Evolutionary conservation across 768 basidiomycete species (phyloP), one percentile per base, ranked within the genome.

Genomic region (Pleurotus cornucopiae): DNA sequence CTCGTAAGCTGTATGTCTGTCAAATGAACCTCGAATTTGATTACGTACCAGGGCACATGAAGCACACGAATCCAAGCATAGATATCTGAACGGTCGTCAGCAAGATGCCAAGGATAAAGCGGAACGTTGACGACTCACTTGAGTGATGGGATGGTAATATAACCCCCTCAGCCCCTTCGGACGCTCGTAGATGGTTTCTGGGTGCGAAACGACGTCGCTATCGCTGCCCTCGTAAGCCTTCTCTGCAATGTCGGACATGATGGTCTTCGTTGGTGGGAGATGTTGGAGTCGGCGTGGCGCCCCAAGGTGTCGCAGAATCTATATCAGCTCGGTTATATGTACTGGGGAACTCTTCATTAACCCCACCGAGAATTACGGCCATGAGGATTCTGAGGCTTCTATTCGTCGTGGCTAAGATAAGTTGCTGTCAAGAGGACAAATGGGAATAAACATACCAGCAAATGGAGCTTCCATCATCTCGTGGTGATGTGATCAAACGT

Each of bases 11-110:
- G 41, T 26, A 37, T 52, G 23, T 39, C 9, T 11, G 26, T 4
- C 34, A 40, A 34, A 6, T 23, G 20, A 16, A 23, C 12, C 40
- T 25, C 23, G 5, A 59, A 47, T 57, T 21, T 14, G 5, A 16
- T 14, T 78, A 78, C 66, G 74, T 70, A 69, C 76, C 78, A 59
- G 77, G 77, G 62, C 79, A 75, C 82, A 84, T 81, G 65, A 84
- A 84, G 58, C 87, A 88, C 47, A 90, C 82, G 46, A 90, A 76
- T 41, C 87, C 89, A 14, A 90, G 73, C 68, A 91, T 71, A 51
- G 67, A 68, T 49, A 88, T 71, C 72, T 73, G 30, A 11, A 47
- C 9, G 30, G 21, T 13, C 34, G 23, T 47, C 38, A 54, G 21
- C 7, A 47, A 21, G 16, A 26, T 26, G 11, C 21, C n/a, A 37